Evolutionary conservation across 129 eudicot genomes (phyloP).

Genomic region (Flaveria robusta): DNA sequence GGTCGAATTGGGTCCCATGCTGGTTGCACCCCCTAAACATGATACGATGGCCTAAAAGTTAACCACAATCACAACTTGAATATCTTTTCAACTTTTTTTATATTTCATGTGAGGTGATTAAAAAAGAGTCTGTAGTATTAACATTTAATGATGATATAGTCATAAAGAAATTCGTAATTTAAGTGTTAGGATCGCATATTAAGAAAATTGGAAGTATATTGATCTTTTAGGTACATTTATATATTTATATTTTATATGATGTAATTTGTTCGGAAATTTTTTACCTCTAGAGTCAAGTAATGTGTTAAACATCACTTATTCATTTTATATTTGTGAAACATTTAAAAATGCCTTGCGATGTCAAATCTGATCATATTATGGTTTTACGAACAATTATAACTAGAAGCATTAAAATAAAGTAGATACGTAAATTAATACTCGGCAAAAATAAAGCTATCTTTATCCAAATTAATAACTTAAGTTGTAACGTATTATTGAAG

Average conservation of each 20-base stretch:
- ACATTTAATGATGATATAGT: background rate
- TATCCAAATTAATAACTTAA: too few species aligned
- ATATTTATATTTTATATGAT: too few species aligned
- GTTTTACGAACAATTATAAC: too few species aligned
- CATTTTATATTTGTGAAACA: too few species aligned
- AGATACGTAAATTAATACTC: too few species aligned
- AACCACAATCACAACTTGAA: background rate
- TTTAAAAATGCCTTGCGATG: background rate
- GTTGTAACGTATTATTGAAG: too few species aligned
- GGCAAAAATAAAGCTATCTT: too few species aligned
- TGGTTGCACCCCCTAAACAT: conserved; percentile 41
- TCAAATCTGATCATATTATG: background rate
- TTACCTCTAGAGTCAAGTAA: background rate
- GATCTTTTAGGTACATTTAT: background rate
- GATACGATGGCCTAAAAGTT: conserved; percentile 68
- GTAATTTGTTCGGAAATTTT: background rate
- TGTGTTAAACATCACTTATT: too few species aligned
- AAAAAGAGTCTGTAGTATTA: background rate
- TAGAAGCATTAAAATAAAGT: too few species aligned
- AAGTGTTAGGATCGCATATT: too few species aligned
- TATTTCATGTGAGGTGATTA: background rate
- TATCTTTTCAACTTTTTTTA: background rate
- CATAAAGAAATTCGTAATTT: background rate
- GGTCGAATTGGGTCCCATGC: conserved; percentile 44
- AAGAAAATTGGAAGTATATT: background rate